Conservation (phyloP, 179 eudicot species). For the Pouteria campechiana region DNA sequence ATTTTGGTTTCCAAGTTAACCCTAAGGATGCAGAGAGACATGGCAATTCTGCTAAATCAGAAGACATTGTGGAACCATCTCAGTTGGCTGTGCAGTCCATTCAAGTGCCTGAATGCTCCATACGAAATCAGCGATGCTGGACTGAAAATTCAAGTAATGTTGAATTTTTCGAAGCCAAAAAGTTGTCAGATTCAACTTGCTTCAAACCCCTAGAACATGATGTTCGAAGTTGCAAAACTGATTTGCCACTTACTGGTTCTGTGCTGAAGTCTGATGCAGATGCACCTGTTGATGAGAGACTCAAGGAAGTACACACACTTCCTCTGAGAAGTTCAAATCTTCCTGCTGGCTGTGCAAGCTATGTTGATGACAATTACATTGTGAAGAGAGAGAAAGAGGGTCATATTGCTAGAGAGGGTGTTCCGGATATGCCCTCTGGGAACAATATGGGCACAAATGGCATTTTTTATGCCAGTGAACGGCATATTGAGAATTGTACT, state of each 20-base stretch:
- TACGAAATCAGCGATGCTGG: no score
- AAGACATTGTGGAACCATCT: no score
- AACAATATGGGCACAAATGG: constrained; percentile 10
- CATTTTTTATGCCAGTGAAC: constrained; percentile 6
- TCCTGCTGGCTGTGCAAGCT: constrained; percentile 3
- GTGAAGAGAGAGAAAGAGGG: constrained; percentile 9
- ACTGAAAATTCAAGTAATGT: no score
- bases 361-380: constrained; percentile 6
- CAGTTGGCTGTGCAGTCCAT: no score
- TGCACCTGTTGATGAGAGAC: constrained; percentile 2
- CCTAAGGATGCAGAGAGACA: no score
- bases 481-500: constrained; percentile 8
- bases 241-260: constrained; percentile 3
- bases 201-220: constrained; percentile 2
- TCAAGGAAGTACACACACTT: constrained; percentile 7
- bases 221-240: constrained; percentile 2
- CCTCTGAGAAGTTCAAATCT: constrained; percentile 6
- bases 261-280: constrained; percentile 8
- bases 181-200: no score
- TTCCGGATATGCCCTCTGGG: constrained; percentile 12
- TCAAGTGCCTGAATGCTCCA: no score
- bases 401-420: constrained; percentile 4
- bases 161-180: no score
- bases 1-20: no score
- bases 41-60: no score